Percentiles rank a stretch among this genome's conserved stretches.
Conservation (phyloP, 805 yeast genomes). For the Metschnikowia matae region DNA sequence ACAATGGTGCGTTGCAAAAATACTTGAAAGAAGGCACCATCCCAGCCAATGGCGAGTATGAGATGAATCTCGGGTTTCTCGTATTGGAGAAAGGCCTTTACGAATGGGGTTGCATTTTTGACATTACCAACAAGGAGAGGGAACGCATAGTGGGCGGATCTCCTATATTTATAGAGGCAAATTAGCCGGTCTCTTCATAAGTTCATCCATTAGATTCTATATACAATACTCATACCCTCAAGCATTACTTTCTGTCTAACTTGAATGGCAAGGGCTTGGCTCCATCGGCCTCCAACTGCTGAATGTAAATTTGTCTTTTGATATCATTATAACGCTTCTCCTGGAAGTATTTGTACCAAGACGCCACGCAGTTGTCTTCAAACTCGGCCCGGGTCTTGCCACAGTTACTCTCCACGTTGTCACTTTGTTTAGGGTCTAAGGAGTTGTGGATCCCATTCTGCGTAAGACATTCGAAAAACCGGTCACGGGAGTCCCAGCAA, state of each 20-base stretch:
- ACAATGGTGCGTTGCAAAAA: slow-evolving; percentile 69
- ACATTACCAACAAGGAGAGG: slow-evolving; percentile 19
- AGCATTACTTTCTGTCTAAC: slow-evolving; percentile 21
- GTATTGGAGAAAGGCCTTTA: slow-evolving; percentile 75
- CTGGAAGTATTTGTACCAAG: slow-evolving; percentile 89
- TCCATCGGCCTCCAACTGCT: slow-evolving; percentile 68
- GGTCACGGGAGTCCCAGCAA: slow-evolving; percentile 91
- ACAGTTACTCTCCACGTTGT: slow-evolving; percentile 53
- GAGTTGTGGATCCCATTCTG: slow-evolving; percentile 66
- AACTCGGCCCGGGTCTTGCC: slow-evolving; percentile 53
- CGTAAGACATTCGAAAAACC: slow-evolving; percentile 71
- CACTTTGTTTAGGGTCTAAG: slow-evolving; percentile 47
- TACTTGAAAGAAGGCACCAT: slow-evolving; percentile 40
- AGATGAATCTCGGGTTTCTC: slow-evolving; percentile 51
- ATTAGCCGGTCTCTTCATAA: slow-evolving; percentile 9
- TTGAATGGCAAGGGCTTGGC: slow-evolving; percentile 26
- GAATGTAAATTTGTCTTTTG: slow-evolving; percentile 62
- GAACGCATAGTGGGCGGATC: slow-evolving; percentile 25
- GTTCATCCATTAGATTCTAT: slow-evolving; percentile 6
- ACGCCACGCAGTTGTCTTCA: slow-evolving; percentile 70
- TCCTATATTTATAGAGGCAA: slow-evolving; percentile 30
- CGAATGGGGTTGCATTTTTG: slow-evolving; percentile 62
- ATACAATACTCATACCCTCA: slow-evolving; percentile 2
- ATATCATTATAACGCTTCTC: slow-evolving; percentile 80
- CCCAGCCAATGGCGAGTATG: slow-evolving; percentile 38